phyloP scores from a whole-genome alignment of 2,329 filamentous ascomycete genomes.

The Penicillium rolfsii region DNA sequence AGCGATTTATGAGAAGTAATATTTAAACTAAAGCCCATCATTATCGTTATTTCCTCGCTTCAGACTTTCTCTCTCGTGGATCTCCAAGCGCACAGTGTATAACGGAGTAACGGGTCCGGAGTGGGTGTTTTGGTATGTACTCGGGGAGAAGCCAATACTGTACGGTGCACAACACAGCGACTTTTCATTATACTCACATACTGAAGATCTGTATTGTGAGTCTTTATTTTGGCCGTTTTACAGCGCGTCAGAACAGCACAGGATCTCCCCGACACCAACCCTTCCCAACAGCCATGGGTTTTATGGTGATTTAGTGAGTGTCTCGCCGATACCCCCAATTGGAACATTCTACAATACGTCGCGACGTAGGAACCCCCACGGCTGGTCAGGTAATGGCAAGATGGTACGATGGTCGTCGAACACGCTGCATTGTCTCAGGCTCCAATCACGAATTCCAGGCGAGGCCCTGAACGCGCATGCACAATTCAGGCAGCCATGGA shows the following conservation, averaged over 20 bases:
- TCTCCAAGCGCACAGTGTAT: not conserved
- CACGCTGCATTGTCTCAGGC: not conserved
- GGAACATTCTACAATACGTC: not conserved
- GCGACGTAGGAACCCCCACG: not conserved
- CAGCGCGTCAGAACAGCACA: slow-evolving; percentile 1
- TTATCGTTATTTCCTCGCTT: not conserved
- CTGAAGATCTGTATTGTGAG: not conserved
- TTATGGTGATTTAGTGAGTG: not conserved
- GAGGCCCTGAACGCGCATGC: slow-evolving; percentile 11
- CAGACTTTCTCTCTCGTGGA: not conserved
- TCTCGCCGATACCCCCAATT: not conserved
- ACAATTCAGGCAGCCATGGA: slow-evolving; percentile 24
- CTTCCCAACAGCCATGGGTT: not conserved
- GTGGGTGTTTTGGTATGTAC: not conserved
- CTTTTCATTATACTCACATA: not conserved
- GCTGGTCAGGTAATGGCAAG: not conserved
- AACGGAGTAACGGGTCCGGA: too few species aligned
- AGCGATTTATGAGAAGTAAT: not conserved
- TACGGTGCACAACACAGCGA: not conserved
- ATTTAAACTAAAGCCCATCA: not conserved
- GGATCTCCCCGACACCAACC: slow-evolving; percentile 3
- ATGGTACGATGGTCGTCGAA: not conserved
- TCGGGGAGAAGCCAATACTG: slow-evolving; percentile 3
- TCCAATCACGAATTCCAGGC: slow-evolving; percentile 11
- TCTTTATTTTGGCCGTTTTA: not conserved